These are phyloP conservation scores for Aspergillus uvarum DNA, from an alignment of 2,329 filamentous ascomycete genomes.

Conservation along the genomic window DNA sequence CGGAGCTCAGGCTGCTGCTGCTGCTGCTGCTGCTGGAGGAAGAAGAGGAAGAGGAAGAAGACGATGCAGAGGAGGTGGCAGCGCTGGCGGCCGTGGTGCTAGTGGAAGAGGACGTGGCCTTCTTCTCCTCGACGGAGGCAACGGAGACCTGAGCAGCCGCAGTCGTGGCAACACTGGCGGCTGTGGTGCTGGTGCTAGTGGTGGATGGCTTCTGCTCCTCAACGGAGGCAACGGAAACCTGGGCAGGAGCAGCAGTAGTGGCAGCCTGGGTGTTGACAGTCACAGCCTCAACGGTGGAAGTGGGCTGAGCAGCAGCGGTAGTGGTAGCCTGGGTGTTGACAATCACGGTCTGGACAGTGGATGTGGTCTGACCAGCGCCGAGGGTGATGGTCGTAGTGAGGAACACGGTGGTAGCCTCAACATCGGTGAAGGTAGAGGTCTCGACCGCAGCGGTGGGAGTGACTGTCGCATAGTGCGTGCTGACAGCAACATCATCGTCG, in stretches of 20 bases:
- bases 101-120: conserved; percentile 1
- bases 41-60: conserved; percentile 5
- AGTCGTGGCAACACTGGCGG: conserved; percentile 8
- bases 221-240: neutral
- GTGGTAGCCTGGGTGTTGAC: neutral
- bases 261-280: neutral
- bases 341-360: neutral
- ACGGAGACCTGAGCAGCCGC: conserved; percentile 5
- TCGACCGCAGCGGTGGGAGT: neutral
- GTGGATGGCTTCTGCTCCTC: neutral
- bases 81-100: conserved; percentile 11
- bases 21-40: conserved; percentile 13
- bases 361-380: conserved; percentile 1
- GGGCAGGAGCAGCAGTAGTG: conserved; percentile 2
- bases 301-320: conserved; percentile 1
- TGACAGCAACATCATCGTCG: neutral
- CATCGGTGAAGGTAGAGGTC: neutral
- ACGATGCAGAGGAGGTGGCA: conserved; percentile 4
- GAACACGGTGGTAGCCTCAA: neutral
- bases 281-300: neutral
- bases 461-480: conserved; percentile 1
- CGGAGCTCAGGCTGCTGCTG: conserved; percentile 12
- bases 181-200: conserved; percentile 10
- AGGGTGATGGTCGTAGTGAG: neutral
- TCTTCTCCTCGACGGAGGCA: neutral